Evolutionary conservation across 495 filamentous ascomycete species (phyloP), one percentile per base, ranked within the genome.

Genomic region (Aspergillus avenaceus): DNA sequence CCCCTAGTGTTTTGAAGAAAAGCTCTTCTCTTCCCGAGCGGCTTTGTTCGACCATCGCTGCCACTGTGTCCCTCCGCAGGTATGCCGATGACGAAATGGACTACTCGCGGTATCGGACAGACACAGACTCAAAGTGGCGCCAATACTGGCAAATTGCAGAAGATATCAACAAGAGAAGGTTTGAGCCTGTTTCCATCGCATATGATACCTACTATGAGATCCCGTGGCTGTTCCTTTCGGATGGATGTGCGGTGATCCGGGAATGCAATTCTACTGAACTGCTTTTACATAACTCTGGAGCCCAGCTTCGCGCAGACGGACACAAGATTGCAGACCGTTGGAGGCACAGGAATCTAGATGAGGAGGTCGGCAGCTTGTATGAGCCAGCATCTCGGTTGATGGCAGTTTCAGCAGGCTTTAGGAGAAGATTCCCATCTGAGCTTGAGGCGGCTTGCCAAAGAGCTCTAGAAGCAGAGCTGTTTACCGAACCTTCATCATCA

Each of bases 121-220:
- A 86, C 25, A 84, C 84, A 32, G 83, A 91, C 61, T 73, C 84
- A 8, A 91, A 97, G 60, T 98, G 93, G 95, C 82, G 85, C 34
- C 78, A 88, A 37, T 95, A 93, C 67, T 93, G 87, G 71, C 84
- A 91, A 32, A 76, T 97, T 19, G 76, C 91, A 41, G 73, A 83
- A 11, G 91, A 97, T 60, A 77, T 99, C 19, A 87, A 99, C 59
- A 90, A 85, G 52, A 84, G 87, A 51, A 79, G 91, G 59, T 84
- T 85, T 5, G 90, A 96, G 59, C 81, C 85, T 2, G 62, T 95
- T 31, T 82, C 88, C 3, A 69, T 97, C 26, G 80, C 82, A 0
- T 86, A 84, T 53, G 95, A 97, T 58, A 60, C 75, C 1, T 72
- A 82, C 32, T 73, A 73, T 9, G 83, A 84, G 27, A 82, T 90